A percentile compares a stretch with the other conserved stretches of the same genome.
Conservation (phyloP, 2,329 filamentous ascomycete species). For the Emergomyces orientalis region DNA sequence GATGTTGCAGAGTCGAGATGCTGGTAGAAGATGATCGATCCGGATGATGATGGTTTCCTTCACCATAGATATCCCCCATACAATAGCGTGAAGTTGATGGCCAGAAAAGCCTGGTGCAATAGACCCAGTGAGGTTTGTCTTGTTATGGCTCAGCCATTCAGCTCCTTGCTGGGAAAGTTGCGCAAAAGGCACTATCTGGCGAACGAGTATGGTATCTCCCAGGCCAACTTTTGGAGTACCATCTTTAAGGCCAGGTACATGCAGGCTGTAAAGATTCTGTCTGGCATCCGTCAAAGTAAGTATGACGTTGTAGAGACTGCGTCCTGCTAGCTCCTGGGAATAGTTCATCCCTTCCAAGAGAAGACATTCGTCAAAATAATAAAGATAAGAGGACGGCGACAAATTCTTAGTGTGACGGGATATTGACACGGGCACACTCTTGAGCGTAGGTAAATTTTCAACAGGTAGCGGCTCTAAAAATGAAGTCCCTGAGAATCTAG, state of each 20-base stretch:
- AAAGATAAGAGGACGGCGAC: conserved; percentile 13
- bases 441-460: conserved; percentile 13
- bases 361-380: conserved; percentile 21
- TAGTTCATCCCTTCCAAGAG: conserved; percentile 18
- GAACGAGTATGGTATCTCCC: conserved; percentile 20
- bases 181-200: conserved; percentile 20
- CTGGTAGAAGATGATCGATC: conserved; percentile 14
- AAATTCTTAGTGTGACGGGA: conserved; percentile 12
- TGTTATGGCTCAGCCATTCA: conserved; percentile 16
- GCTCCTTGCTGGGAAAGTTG: conserved; percentile 14
- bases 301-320: conserved; percentile 17
- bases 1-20: conserved; percentile 18
- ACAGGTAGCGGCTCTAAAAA: conserved; percentile 15
- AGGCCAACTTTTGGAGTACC: conserved; percentile 18
- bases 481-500: conserved; percentile 15
- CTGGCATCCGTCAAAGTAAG: conserved; percentile 10
- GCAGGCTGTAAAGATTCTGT: conserved; percentile 18
- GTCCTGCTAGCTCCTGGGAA: conserved; percentile 13
- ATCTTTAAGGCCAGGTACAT: conserved; percentile 21
- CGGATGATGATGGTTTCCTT: conserved; percentile 19
- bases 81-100: conserved; percentile 19
- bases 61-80: conserved; percentile 17
- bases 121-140: conserved; percentile 13
- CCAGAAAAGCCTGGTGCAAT: conserved; percentile 22
- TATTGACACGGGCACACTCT: conserved; percentile 9